Base-by-base conservation (phyloP, 805 yeast genomes). In the Yamadazyma tumulicola region DNA sequence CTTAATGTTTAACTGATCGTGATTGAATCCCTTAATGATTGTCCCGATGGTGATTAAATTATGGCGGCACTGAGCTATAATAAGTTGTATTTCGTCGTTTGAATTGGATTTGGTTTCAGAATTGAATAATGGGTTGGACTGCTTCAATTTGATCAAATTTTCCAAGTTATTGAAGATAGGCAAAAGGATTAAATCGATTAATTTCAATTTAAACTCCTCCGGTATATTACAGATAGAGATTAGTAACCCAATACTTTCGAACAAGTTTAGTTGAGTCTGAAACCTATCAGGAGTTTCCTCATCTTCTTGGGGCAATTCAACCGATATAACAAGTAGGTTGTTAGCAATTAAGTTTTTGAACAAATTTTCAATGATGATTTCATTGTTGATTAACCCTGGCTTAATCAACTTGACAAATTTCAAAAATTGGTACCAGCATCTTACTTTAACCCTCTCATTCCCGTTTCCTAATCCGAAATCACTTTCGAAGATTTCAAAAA, bases 401-500 rank as follows among this genome's bases (percentile, higher is more conserved):
- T 79, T 82, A 2, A 91, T 81, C 30, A 82, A 65, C 53, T 83
- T 86, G 41, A 88, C 72, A 50, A 89, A 85, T 55, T 95, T 75
- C 51, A 81, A 81, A 48, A 91, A 86, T 43, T 89, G 66, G 55
- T 86, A 91, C 96, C 97, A 93, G 26, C 94, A 74, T 55, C 97
- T 79, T 37, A 77, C 69, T 49, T 88, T 79, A 4, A 89, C 96
- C 42, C 78, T 82, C 38, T 74, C 82, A 45, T 74, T 69, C 4
- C 71, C 67, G 59, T 82, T 86, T 57, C 86, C 88, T 42, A 91
- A 74, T 11, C 97, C 97, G 47, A 81, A 72, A 22, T 79, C 79
- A 12, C 93, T 78, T 29, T 87, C 77, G 54, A 93, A 91, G 15
- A 85, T 73, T 47, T 85, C 84, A 38, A 91, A 65, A 13, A 87